phyloP scores from a whole-genome alignment of 176 grass and related monocot genomes.

The Elymus sibiricus region DNA sequence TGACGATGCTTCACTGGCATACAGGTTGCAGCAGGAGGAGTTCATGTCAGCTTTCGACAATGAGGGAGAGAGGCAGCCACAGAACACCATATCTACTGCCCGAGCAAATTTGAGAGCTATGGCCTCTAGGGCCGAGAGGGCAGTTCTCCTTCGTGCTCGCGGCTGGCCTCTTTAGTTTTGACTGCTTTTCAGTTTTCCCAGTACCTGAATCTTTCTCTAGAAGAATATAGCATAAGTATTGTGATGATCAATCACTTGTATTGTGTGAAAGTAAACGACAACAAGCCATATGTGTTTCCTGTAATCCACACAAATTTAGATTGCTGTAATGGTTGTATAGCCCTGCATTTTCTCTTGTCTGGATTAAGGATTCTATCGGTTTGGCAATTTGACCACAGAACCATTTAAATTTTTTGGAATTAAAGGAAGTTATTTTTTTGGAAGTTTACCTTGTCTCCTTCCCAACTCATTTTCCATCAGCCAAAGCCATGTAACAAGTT shows the following conservation, averaged over 20 bases:
- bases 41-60: conserved; percentile 64
- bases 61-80: conserved; percentile 28
- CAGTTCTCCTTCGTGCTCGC: conserved; percentile 41
- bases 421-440: too few relatives aligned
- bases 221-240: neutral
- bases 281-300: neutral
- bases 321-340: neutral
- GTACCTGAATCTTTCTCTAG: neutral
- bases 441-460: too few relatives aligned
- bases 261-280: too few relatives aligned
- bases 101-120: conserved; percentile 67
- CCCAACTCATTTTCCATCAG: too few relatives aligned
- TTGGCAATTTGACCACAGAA: too few relatives aligned
- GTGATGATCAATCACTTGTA: neutral
- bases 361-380: too few relatives aligned
- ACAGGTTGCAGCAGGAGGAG: conserved; percentile 83
- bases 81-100: conserved; percentile 39
- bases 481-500: too few relatives aligned
- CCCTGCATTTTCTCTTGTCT: neutral
- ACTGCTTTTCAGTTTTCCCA: neutral
- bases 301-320: neutral
- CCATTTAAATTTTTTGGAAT: too few relatives aligned
- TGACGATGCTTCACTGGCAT: conserved; percentile 69
- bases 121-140: conserved; percentile 39
- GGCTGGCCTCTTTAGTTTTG: conserved; percentile 46